These are phyloP conservation scores for Quercus engelmannii DNA, from an alignment of 306 rosid genomes.

Conservation along the genomic window DNA sequence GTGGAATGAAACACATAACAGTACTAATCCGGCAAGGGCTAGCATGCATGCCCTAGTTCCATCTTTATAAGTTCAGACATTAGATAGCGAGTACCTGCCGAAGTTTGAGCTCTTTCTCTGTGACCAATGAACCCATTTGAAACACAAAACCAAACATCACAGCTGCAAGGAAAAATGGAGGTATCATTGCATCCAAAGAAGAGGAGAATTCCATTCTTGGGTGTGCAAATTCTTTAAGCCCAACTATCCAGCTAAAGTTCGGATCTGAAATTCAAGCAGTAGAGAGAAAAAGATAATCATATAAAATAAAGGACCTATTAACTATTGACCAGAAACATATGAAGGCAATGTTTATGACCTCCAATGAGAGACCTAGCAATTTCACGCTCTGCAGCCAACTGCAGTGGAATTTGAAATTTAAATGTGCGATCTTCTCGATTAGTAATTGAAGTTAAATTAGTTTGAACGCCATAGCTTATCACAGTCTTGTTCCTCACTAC, in stretches of 20 bases:
- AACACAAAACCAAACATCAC: constrained; percentile 87
- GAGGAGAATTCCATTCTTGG: constrained; percentile 40
- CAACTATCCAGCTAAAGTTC: constrained; percentile 62
- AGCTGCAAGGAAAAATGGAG: constrained; percentile 64
- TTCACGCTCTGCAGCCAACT: constrained; percentile 85
- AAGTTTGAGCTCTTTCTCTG: constrained; percentile 87
- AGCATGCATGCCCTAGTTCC: not conserved
- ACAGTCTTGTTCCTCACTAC: constrained; percentile 39
- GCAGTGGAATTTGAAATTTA: constrained; percentile 79
- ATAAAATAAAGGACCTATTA: not conserved
- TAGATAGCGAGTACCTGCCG: constrained; percentile 57
- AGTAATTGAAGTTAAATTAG: constrained; percentile 53
- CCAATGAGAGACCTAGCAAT: constrained; percentile 79
- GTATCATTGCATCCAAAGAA: constrained; percentile 40
- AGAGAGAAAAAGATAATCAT: not conserved
- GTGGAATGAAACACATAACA: not conserved
- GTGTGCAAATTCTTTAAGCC: constrained; percentile 74
- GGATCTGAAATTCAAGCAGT: constrained; percentile 38
- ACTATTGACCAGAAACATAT: not conserved
- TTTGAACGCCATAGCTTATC: constrained; percentile 78
- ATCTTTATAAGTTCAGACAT: too few species aligned
- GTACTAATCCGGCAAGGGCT: not conserved
- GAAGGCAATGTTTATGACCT: constrained; percentile 33
- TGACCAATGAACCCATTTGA: constrained; percentile 65
- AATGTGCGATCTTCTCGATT: constrained; percentile 60